Base-by-base conservation (phyloP, 2,329 filamentous ascomycete species). In the Penicillium griseofulvum region DNA sequence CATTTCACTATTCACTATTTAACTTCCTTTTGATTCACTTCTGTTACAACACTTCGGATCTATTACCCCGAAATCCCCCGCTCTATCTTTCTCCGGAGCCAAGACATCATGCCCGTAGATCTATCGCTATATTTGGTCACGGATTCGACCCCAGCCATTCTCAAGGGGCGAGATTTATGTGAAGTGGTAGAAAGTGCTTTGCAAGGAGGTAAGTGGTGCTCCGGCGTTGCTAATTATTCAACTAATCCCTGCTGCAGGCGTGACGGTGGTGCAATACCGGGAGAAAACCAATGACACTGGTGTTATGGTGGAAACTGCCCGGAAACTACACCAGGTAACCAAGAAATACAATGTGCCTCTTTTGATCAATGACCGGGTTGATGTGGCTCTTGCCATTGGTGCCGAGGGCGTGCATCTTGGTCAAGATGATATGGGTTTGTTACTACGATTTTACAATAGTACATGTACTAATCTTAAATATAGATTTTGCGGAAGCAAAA, bases 331-430 rank as follows among this genome's bases (percentile, higher is more conserved):
- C 71, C 72, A 77, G 36, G 77, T 94, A 59, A 93, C 91, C 19
- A 79, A 78, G 60, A 78, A 78, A 44, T 80, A 88, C 68, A 79
- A 80, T 16, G 84, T 96, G 3, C 93, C 93, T 29, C 81, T 97
- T 54, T 79, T 97, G 52, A 91, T 97, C 78, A 97, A 97, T 70
- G 94, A 97, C 71, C 86, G 92, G 12, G 83, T 97, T 6, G 92
- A 96, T 70, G 90, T 97, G 26, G 92, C 91, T 9, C 81, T 91
- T 17, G 91, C 91, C 14, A 83, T 92, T 41, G 89, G 86, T 12
- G 94, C 90, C 54, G 93, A 97, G 76, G 94, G 94, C 43, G 91
- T 96, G 9, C 94, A 97, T 72, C 83, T 97, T 47, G 94, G 94
- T 7, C 93, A 97, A 77, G 92, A 97, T 81, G 93, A 97, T 72